phyloP scores from a whole-genome alignment of 208 protist species.

The Porcisia deanei region DNA sequence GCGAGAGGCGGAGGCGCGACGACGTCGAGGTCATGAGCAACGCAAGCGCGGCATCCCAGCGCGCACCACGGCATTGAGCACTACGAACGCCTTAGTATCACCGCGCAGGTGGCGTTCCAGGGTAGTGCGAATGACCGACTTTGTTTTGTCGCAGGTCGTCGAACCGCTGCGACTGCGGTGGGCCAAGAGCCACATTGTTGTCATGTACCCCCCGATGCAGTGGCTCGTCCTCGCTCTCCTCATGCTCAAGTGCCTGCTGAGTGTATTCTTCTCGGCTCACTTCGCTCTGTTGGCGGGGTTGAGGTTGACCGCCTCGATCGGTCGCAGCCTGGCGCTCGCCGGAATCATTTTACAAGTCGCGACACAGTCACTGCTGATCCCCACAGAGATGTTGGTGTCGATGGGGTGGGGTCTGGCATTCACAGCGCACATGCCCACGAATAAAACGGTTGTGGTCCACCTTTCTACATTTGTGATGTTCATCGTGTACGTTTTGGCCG shows the following conservation, averaged over 20 bases:
- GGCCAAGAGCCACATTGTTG: conserved; percentile 30
- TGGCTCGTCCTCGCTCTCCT: conserved; percentile 46
- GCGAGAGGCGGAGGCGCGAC: neutral
- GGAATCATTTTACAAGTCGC: conserved; percentile 33
- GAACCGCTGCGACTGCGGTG: conserved; percentile 23
- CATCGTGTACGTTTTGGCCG: conserved; percentile 30
- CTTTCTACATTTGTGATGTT: conserved; percentile 39
- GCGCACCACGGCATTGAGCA: neutral
- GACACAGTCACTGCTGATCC: conserved; percentile 32
- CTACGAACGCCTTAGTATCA: neutral
- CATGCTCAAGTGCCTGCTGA: conserved; percentile 36
- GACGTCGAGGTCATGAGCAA: neutral
- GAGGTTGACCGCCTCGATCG: neutral
- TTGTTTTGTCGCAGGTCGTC: neutral
- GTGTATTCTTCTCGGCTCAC: conserved; percentile 32
- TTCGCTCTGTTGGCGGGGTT: conserved; percentile 27
- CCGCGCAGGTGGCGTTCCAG: neutral
- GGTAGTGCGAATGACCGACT: neutral
- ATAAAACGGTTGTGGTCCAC: conserved; percentile 35
- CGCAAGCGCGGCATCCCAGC: neutral
- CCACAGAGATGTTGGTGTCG: conserved; percentile 50
- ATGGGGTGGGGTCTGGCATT: conserved; percentile 72
- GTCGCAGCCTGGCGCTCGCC: conserved; percentile 17
- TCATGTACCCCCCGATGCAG: conserved; percentile 62
- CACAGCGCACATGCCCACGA: conserved; percentile 26